Evolutionary conservation across 225 moss, liverwort and hornwort genomes (phyloP).

Genomic region (Physcomitrium patens): DNA sequence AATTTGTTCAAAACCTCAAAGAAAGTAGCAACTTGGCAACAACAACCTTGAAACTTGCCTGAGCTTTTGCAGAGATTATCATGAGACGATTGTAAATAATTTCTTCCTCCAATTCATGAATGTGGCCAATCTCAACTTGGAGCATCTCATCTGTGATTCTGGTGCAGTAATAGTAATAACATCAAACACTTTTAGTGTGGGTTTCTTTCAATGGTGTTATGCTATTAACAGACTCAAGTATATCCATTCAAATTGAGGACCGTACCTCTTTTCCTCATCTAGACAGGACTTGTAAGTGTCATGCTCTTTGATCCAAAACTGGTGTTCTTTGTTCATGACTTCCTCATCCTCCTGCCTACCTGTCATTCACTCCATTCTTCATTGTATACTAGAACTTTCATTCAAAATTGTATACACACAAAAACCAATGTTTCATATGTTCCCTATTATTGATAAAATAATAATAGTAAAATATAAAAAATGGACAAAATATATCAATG

Average conservation of each 20-base stretch:
- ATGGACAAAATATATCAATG: no score
- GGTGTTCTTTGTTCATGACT: constrained; percentile 78
- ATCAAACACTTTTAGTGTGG: constrained; percentile 10
- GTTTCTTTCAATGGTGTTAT: not conserved
- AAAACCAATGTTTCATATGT: constrained; percentile 3
- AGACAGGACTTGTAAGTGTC: constrained; percentile 51
- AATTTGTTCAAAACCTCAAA: not conserved
- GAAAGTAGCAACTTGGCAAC: not conserved
- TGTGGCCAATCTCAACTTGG: constrained; percentile 53
- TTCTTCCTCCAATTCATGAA: constrained; percentile 72
- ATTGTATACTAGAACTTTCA: constrained; percentile 39
- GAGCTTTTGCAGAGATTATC: constrained; percentile 65
- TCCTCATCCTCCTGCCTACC: constrained; percentile 81
- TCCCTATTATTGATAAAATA: not conserved
- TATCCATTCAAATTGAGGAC: not conserved
- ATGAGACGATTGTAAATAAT: constrained; percentile 49
- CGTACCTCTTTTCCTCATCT: constrained; percentile 73
- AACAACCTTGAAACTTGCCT: constrained; percentile 43
- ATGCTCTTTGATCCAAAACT: constrained; percentile 79
- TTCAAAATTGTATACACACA: constrained; percentile 16
- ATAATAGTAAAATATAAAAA: no score
- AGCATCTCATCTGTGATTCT: constrained; percentile 76
- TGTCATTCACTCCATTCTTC: constrained; percentile 45
- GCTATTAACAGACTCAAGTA: not conserved
- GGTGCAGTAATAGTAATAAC: constrained; percentile 25